A percentile compares a stretch with the other conserved stretches of the same genome.
phyloP scores from a whole-genome alignment of 257 asterid genomes.

The Mitragyna speciosa region DNA sequence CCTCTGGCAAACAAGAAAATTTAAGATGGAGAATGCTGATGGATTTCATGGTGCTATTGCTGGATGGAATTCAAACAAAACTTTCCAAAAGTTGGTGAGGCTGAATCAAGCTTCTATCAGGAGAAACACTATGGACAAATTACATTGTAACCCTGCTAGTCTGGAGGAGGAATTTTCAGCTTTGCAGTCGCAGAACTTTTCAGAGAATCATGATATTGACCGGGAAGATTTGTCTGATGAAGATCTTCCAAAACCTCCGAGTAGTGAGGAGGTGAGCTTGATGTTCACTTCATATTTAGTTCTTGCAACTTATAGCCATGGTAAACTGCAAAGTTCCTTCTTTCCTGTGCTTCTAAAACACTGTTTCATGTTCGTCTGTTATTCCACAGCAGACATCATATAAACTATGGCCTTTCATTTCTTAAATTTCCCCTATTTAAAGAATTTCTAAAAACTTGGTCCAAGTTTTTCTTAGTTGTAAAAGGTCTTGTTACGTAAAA shows the following conservation, averaged over 20 bases:
- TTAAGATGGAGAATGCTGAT: conserved; percentile 23
- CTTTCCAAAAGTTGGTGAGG: conserved; percentile 23
- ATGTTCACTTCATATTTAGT: neutral
- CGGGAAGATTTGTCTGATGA: conserved; percentile 29
- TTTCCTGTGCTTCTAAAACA: neutral
- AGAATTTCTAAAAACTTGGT: too few species aligned
- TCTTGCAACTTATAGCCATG: neutral
- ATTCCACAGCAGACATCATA: neutral
- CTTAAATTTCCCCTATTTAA: too few species aligned
- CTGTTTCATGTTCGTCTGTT: neutral
- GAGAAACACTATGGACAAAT: conserved; percentile 18
- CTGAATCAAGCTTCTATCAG: conserved; percentile 30
- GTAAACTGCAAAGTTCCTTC: neutral
- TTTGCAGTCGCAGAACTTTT: conserved; percentile 30
- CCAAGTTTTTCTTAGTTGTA: too few species aligned
- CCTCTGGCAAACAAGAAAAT: conserved; percentile 36
- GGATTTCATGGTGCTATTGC: conserved; percentile 26
- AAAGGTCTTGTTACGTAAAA: too few species aligned
- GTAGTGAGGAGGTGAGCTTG: conserved; percentile 53
- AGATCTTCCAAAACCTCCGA: conserved; percentile 31
- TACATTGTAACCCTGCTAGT: conserved; percentile 48
- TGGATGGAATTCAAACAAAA: conserved; percentile 26
- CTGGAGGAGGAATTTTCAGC: conserved; percentile 56
- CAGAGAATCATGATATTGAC: conserved; percentile 33
- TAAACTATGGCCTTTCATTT: neutral